phyloP scores from a whole-genome alignment of 2,329 filamentous ascomycete species.

The Xylariales sp. region DNA sequence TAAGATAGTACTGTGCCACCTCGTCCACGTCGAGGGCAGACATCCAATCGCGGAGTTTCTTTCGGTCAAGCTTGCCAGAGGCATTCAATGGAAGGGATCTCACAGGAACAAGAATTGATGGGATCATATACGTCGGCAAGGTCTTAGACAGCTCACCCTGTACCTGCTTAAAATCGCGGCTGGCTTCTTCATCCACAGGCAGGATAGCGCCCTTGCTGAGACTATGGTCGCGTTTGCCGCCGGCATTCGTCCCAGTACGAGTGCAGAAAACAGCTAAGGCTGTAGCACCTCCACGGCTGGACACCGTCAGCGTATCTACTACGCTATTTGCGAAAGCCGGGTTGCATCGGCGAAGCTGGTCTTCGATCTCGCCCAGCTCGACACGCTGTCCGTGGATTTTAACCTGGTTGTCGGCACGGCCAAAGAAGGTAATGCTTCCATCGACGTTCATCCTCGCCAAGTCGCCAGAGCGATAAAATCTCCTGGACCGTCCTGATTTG shows the following conservation, averaged over 20 bases:
- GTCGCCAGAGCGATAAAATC: constrained; percentile 7
- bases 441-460: constrained; percentile 7
- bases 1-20: too few relatives aligned
- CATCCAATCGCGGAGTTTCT: constrained; percentile 4
- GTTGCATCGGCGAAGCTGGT: too few relatives aligned
- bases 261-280: too few relatives aligned
- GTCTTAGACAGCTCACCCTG: background rate
- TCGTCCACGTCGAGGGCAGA: constrained; percentile 10
- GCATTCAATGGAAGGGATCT: constrained; percentile 2
- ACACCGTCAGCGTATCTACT: too few relatives aligned
- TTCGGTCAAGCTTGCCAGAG: constrained; percentile 7
- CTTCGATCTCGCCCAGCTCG: constrained; percentile 8
- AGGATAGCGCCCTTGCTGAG: too few relatives aligned
- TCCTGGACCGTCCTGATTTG: background rate
- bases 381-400: constrained; percentile 7
- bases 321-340: too few relatives aligned
- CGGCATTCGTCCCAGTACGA: too few relatives aligned
- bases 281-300: too few relatives aligned
- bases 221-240: too few relatives aligned
- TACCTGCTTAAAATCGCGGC: background rate
- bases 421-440: constrained; percentile 5
- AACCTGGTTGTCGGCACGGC: constrained; percentile 8
- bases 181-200: background rate
- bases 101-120: constrained; percentile 3
- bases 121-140: constrained; percentile 5